A percentile compares a stretch with the other conserved stretches of the same genome.
These are phyloP conservation scores for Ceratobasidium papillatum DNA, from an alignment of 1,284 basidiomycete species.

Conservation along the genomic window DNA sequence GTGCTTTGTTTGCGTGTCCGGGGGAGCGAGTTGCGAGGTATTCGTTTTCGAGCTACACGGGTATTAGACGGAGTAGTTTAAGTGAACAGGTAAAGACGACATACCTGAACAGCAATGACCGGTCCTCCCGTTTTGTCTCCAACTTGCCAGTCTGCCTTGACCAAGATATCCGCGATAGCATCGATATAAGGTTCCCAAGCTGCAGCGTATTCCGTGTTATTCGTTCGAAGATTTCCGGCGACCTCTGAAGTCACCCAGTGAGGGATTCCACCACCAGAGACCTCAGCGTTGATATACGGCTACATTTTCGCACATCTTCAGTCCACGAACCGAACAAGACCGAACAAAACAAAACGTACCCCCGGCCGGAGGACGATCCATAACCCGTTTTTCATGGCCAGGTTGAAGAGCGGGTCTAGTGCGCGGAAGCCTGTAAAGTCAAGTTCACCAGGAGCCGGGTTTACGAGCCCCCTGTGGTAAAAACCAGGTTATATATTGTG, in stretches of 20 bases:
- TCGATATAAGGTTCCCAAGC: constrained; percentile 52
- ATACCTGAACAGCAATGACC: constrained; percentile 51
- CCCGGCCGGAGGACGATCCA: constrained; percentile 51
- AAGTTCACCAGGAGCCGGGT: constrained; percentile 76
- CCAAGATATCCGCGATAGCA: constrained; percentile 47
- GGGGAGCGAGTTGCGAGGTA: constrained; percentile 46
- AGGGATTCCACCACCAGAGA: constrained; percentile 51
- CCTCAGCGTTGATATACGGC: constrained; percentile 52
- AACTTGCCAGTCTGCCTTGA: constrained; percentile 30
- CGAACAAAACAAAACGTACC: neutral
- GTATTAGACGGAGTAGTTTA: neutral
- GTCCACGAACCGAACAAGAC: neutral
- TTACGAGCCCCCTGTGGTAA: constrained; percentile 73
- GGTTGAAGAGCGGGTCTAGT: constrained; percentile 71
- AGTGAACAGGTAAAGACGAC: neutral
- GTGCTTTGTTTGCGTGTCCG: constrained; percentile 43
- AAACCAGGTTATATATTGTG: constrained; percentile 19
- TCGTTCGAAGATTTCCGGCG: constrained; percentile 49
- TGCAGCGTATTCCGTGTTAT: constrained; percentile 47
- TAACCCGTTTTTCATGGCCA: constrained; percentile 52
- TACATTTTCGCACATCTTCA: neutral
- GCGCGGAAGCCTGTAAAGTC: constrained; percentile 76
- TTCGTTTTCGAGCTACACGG: constrained; percentile 50
- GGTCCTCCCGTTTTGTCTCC: constrained; percentile 46
- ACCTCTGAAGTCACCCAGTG: constrained; percentile 51